phyloP scores from a whole-genome alignment of 2,329 filamentous ascomycete species.

The Colletotrichum higginsianum region DNA sequence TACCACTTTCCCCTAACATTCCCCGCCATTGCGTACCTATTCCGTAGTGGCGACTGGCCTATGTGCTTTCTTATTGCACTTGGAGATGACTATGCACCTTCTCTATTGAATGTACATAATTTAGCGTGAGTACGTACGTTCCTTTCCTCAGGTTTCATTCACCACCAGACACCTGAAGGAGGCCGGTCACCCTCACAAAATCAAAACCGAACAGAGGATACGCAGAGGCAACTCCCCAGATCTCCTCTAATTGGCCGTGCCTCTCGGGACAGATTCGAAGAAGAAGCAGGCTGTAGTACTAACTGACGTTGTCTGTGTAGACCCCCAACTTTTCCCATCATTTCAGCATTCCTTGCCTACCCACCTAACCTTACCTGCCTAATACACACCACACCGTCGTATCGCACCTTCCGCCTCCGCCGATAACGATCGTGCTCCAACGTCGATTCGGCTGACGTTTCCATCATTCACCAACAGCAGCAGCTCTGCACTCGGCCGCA shows the following conservation, averaged over 20 bases:
- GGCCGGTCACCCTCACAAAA: slow-evolving; percentile 1
- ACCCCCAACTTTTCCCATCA: slow-evolving; percentile 13
- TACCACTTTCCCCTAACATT: not conserved
- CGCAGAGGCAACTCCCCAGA: not conserved
- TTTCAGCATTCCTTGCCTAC: slow-evolving; percentile 4
- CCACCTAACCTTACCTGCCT: slow-evolving; percentile 1
- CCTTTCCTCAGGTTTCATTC: not conserved
- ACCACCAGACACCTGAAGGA: slow-evolving; percentile 7
- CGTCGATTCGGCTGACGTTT: slow-evolving; percentile 31
- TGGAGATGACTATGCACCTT: slow-evolving; percentile 30
- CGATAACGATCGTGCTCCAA: slow-evolving; percentile 27
- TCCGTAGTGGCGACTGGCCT: not conserved
- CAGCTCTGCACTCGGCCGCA: not conserved
- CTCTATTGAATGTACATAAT: slow-evolving; percentile 11
- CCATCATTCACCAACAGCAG: slow-evolving; percentile 21
- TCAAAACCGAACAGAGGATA: slow-evolving; percentile 8
- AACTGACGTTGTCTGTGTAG: not conserved
- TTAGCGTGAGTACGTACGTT: slow-evolving; percentile 34
- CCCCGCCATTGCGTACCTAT: not conserved
- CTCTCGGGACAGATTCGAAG: not conserved
- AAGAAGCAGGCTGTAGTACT: slow-evolving; percentile 11
- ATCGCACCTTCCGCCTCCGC: slow-evolving; percentile 32
- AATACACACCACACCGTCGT: slow-evolving; percentile 15
- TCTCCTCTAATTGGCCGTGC: slow-evolving; percentile 5
- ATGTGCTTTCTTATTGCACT: slow-evolving; percentile 5